Evolutionary conservation across 371 early-diverging fungal genomes (phyloP).

Genomic region (Circinella minor): DNA sequence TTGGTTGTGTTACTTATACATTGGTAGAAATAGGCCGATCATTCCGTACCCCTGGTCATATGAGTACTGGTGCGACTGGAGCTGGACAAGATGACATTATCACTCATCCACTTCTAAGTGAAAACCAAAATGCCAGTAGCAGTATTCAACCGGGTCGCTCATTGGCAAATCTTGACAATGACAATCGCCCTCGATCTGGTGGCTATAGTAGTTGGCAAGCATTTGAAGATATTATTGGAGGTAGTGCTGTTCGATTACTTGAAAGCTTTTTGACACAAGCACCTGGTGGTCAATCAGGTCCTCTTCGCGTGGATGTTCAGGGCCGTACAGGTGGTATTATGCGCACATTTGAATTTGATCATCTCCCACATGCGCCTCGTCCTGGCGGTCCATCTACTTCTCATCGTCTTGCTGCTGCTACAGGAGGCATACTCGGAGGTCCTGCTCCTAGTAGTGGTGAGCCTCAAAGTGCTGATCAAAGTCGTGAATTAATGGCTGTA

Average conservation of each 20-base stretch:
- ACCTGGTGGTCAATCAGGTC: slow-evolving; percentile 32
- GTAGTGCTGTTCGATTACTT: slow-evolving; percentile 69
- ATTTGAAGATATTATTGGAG: slow-evolving; percentile 75
- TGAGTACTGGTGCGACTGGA: slow-evolving; percentile 18
- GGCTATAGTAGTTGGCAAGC: slow-evolving; percentile 60
- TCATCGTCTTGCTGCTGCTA: background rate
- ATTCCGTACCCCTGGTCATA: slow-evolving; percentile 26
- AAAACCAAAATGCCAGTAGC: slow-evolving; percentile 33
- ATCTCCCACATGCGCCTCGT: slow-evolving; percentile 11
- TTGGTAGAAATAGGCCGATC: slow-evolving; percentile 31
- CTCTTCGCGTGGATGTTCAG: slow-evolving; percentile 61
- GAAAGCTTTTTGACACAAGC: slow-evolving; percentile 66
- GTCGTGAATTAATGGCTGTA: slow-evolving; percentile 52
- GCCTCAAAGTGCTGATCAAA: slow-evolving; percentile 24
- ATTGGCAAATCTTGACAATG: slow-evolving; percentile 10
- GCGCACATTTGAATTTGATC: slow-evolving; percentile 51
- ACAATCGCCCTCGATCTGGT: slow-evolving; percentile 17
- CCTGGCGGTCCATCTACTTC: slow-evolving; percentile 11
- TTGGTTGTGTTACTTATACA: background rate
- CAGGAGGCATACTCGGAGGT: too few relatives aligned
- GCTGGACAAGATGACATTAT: slow-evolving; percentile 58
- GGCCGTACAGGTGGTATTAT: slow-evolving; percentile 44
- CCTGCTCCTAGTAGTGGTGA: background rate
- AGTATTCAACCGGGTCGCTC: slow-evolving; percentile 11
- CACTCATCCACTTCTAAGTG: slow-evolving; percentile 74